Evolutionary conservation across 352 stramenopile genomes (phyloP).

Genomic region (Phytophthora cajani): DNA sequence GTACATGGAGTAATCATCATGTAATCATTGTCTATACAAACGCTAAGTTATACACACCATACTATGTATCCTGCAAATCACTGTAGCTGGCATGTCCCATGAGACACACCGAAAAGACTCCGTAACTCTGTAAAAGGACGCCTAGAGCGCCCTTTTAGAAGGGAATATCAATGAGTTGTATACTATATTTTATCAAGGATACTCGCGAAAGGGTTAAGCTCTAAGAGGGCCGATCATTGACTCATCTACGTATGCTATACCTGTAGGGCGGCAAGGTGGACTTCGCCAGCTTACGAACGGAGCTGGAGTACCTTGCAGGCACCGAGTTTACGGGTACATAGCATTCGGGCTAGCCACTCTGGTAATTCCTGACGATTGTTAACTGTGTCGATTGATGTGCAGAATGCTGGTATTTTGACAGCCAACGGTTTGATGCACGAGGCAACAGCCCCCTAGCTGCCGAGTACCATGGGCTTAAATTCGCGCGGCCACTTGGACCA

Average conservation of each 20-base stretch:
- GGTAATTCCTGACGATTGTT: neutral
- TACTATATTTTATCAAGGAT: too few relatives aligned
- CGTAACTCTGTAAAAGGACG: too few relatives aligned
- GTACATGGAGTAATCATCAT: too few relatives aligned
- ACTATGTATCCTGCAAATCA: too few relatives aligned
- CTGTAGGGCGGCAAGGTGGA: slow-evolving; percentile 54
- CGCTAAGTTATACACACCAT: too few relatives aligned
- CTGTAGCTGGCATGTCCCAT: too few relatives aligned
- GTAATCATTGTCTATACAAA: too few relatives aligned
- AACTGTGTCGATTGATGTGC: neutral
- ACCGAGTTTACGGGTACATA: slow-evolving; percentile 51
- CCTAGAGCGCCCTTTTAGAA: too few relatives aligned
- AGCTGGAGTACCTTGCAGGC: slow-evolving; percentile 48
- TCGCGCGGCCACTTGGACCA: slow-evolving; percentile 59
- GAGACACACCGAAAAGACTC: too few relatives aligned
- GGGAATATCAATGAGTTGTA: too few relatives aligned
- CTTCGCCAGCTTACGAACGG: slow-evolving; percentile 53
- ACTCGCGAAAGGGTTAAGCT: neutral
- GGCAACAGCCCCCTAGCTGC: slow-evolving; percentile 18
- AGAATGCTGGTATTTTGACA: slow-evolving; percentile 87
- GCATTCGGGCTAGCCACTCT: neutral
- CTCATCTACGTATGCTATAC: neutral
- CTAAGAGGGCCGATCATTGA: neutral
- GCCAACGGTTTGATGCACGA: slow-evolving; percentile 46
- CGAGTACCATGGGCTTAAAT: slow-evolving; percentile 63